Conservation (phyloP, 371 early-diverging fungal genomes). For the Parasitella parasitica region DNA sequence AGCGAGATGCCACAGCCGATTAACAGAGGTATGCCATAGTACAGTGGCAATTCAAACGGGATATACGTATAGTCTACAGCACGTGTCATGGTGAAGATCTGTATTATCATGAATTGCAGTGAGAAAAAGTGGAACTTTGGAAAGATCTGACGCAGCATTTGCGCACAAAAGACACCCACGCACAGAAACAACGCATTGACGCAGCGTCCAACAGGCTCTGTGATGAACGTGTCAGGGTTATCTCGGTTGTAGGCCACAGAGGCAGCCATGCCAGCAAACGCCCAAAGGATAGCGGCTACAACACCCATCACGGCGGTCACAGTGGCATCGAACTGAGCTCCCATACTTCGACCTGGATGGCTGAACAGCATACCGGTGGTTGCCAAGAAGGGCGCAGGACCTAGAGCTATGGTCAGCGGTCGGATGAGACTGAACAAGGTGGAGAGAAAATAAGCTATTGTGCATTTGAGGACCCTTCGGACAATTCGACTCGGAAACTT, state of each 20-base stretch:
- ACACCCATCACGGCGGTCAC: constrained; percentile 43
- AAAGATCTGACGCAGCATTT: constrained; percentile 30
- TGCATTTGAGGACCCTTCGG: constrained; percentile 55
- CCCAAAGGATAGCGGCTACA: constrained; percentile 35
- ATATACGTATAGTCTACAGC: constrained; percentile 16
- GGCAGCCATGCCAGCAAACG: constrained; percentile 34
- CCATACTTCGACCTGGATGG: constrained; percentile 54
- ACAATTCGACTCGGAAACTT: constrained; percentile 53
- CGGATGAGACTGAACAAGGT: constrained; percentile 44
- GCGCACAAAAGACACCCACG: constrained; percentile 30
- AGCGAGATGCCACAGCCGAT: constrained; percentile 31
- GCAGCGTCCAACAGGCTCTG: constrained; percentile 12
- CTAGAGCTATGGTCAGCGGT: constrained; percentile 34
- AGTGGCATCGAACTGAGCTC: constrained; percentile 51
- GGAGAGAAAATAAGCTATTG: constrained; percentile 48
- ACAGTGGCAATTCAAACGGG: constrained; percentile 22
- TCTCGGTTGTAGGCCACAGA: constrained; percentile 35
- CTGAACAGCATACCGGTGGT: constrained; percentile 49
- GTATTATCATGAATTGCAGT: constrained; percentile 36
- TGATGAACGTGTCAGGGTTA: constrained; percentile 13
- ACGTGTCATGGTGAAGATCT: constrained; percentile 30
- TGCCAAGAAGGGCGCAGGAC: constrained; percentile 41
- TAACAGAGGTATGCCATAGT: constrained; percentile 30
- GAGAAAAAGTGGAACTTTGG: constrained; percentile 42
- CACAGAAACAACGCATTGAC: constrained; percentile 31